Evolutionary conservation across 1,139 yeast species (phyloP), one percentile per base, ranked within the genome.

Genomic region (Protomyces macrosporus): DNA sequence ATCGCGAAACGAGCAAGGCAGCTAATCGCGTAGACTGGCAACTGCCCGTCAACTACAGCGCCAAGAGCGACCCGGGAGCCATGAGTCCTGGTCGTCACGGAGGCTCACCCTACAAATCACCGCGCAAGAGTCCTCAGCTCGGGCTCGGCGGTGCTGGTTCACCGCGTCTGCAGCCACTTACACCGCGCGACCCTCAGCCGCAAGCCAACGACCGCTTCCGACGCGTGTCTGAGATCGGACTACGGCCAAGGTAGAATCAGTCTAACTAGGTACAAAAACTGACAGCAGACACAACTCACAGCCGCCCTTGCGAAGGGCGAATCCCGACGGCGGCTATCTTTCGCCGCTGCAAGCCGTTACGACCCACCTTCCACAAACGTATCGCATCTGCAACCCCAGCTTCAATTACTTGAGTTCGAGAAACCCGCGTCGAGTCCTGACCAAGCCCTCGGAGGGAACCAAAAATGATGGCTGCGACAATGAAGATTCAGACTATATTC

Each of bases 361-460:
- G 0, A 82, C 85, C 3, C 85, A 88, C 65, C 77, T 93, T 55
- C 82, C 93, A 4, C 85, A 91, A 36, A 86, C 97, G 0, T 93
- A 88, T 73, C 79, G 88, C 23, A 82, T 93, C 65, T 93, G 98
- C 75, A 90, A 90, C 67, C 91, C 98, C 0, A 84, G 84, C 58
- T 95, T 90, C 75, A 86, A 86, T 68, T 95, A 93, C 74, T 87
- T 87, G 68, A 83, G 90, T 35, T 82, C 91, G 6, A 86, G 90
- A 66, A 93, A 95, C 72, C 98, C 98, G 1, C 84, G 90, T 67
- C 78, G 98, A 65, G 97, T 90, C 2, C 78, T 93, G 62, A 95
- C 98, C 0, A 93, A 93, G 73, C 98, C 98, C 1, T 85, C 85
- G 74, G 96, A 90, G 70, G 95, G 93, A 0, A 83, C 82, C 66